These are phyloP conservation scores for Colletotrichum tamarilloi DNA, from an alignment of 2,329 filamentous ascomycete species.

Conservation along the genomic window DNA sequence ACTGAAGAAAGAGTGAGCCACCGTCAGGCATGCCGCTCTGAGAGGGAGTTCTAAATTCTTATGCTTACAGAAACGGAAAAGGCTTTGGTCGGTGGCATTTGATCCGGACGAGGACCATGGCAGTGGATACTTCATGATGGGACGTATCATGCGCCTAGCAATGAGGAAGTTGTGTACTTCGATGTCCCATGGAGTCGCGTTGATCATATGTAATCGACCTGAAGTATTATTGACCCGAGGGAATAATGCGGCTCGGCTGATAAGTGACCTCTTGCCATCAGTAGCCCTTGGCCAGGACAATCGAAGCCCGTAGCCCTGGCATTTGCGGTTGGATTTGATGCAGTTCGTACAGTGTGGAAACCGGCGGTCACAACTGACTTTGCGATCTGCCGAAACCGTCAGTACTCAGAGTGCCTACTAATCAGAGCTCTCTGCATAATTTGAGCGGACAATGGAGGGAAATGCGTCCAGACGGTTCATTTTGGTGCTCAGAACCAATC, in stretches of 20 bases:
- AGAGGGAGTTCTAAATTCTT: neutral
- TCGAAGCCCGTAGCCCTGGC: conserved; percentile 41
- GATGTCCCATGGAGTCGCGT: conserved; percentile 40
- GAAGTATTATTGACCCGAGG: neutral
- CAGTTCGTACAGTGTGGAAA: conserved; percentile 40
- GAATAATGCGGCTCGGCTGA: neutral
- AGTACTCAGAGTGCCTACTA: neutral
- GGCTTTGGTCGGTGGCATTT: neutral
- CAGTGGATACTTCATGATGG: neutral
- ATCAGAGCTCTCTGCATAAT: neutral
- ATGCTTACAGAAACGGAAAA: neutral
- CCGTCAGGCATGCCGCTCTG: neutral
- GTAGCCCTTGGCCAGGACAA: conserved; percentile 44
- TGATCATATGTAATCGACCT: conserved; percentile 34
- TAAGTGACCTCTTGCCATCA: conserved; percentile 40
- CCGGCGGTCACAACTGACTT: conserved; percentile 39
- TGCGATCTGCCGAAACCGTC: conserved; percentile 37
- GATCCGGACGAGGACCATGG: neutral
- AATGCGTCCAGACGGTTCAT: neutral
- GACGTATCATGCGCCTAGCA: neutral
- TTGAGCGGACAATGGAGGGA: neutral
- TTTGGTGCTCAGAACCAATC: neutral
- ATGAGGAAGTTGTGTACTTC: conserved; percentile 12
- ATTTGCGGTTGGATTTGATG: conserved; percentile 35
- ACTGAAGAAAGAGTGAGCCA: neutral